Percentiles rank a stretch among this genome's conserved stretches.
These are phyloP conservation scores for Musa acuminata DNA, from an alignment of 176 grass and related monocot species.

Conservation along the genomic window DNA sequence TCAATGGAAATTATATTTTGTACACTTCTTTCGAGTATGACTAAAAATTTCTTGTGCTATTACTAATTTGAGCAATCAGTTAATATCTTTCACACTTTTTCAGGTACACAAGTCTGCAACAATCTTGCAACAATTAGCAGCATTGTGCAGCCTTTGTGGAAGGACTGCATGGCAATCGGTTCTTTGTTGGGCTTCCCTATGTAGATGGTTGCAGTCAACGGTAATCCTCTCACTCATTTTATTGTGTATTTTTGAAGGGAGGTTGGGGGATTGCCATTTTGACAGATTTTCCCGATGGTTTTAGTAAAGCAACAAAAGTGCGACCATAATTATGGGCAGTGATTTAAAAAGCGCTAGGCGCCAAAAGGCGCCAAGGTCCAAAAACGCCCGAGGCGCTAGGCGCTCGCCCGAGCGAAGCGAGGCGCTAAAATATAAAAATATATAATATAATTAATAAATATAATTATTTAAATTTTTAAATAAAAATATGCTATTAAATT, in stretches of 20 bases:
- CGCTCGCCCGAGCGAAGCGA: too few relatives aligned
- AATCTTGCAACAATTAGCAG: conserved; percentile 81
- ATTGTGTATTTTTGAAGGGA: conserved; percentile 9
- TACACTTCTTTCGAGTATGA: background rate
- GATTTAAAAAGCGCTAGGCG: too few relatives aligned
- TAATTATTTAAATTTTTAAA: too few relatives aligned
- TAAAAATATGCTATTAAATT: too few relatives aligned
- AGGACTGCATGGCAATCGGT: conserved; percentile 54
- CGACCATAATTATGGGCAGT: too few relatives aligned
- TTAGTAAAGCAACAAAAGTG: background rate
- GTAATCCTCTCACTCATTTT: conserved; percentile 32
- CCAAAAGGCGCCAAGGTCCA: too few relatives aligned
- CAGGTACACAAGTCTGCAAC: conserved; percentile 98
- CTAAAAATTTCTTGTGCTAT: background rate
- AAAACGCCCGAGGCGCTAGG: too few relatives aligned
- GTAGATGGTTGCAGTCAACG: conserved; percentile 58
- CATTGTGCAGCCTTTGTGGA: conserved; percentile 76
- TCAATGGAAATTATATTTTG: too few relatives aligned
- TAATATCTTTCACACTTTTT: conserved; percentile 9
- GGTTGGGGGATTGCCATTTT: background rate
- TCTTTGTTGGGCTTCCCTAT: conserved; percentile 68
- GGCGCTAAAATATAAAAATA: too few relatives aligned
- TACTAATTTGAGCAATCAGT: background rate
- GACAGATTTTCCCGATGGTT: background rate
- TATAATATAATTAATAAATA: too few relatives aligned